Conservation (phyloP, 2,329 filamentous ascomycete species). For the Conoideocrella luteorostrata region DNA sequence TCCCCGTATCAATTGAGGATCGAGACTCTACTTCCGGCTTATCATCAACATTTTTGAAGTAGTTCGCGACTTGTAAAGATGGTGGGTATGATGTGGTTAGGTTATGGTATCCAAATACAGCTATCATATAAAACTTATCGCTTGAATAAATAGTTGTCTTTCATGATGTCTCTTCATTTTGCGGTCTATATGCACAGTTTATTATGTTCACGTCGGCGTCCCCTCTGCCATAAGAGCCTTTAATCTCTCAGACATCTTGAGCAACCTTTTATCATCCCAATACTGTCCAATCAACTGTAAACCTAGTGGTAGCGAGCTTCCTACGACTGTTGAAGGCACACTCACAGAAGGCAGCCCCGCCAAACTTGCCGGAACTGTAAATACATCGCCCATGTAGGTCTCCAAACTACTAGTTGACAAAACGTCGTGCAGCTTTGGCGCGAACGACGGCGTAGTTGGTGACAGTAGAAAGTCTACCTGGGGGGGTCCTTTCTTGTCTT, state of each 20-base stretch:
- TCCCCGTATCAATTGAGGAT: too few relatives aligned
- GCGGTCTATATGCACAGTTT: conserved; percentile 5
- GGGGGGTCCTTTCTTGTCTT: conserved; percentile 50
- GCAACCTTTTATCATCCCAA: conserved; percentile 62
- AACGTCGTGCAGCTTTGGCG: conserved; percentile 59
- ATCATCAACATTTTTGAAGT: too few relatives aligned
- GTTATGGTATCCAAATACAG: too few relatives aligned
- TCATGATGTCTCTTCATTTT: not conserved
- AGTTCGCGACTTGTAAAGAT: too few relatives aligned
- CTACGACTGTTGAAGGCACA: conserved; percentile 50
- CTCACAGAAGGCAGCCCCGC: conserved; percentile 86
- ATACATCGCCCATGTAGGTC: conserved; percentile 86
- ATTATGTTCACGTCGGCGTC: conserved; percentile 2
- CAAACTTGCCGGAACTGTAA: conserved; percentile 90
- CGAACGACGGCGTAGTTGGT: conserved; percentile 74
- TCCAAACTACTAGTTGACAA: conserved; percentile 54
- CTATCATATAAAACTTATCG: too few relatives aligned
- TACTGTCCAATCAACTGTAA: conserved; percentile 78
- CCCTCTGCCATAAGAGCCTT: conserved; percentile 26
- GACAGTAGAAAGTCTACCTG: conserved; percentile 82
- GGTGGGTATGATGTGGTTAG: too few relatives aligned
- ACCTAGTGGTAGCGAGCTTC: conserved; percentile 37
- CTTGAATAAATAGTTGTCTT: not conserved
- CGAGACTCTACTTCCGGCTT: too few relatives aligned
- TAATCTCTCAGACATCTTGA: conserved; percentile 46